Conservation (phyloP, 1,284 basidiomycete genomes). For the Cryptococcus jaspeensis region DNA sequence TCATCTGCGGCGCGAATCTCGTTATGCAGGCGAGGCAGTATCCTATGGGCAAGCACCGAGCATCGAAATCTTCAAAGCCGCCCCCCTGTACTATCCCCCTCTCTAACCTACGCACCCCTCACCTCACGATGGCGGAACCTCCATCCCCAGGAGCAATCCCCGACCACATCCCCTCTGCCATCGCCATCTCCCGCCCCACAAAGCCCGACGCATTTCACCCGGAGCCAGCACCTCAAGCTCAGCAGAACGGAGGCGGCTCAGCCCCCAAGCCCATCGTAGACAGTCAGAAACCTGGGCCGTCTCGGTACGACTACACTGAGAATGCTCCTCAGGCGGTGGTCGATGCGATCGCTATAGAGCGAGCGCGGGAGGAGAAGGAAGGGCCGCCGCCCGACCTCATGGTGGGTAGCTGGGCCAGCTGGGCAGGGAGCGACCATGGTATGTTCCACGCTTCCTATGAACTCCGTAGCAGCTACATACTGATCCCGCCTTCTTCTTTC, state of each 20-base stretch:
- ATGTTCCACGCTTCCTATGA: slow-evolving; percentile 4
- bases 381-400: slow-evolving; percentile 35
- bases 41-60: no score
- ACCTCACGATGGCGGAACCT: slow-evolving; percentile 23
- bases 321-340: slow-evolving; percentile 39
- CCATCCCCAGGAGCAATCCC: slow-evolving; percentile 9
- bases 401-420: slow-evolving; percentile 35
- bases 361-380: slow-evolving; percentile 33
- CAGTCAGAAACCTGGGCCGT: slow-evolving; percentile 10
- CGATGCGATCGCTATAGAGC: slow-evolving; percentile 36
- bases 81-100: no score
- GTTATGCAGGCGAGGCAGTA: no score
- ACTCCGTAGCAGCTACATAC: neutral
- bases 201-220: slow-evolving; percentile 24
- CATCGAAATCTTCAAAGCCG: no score
- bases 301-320: slow-evolving; percentile 39
- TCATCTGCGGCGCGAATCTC: neutral
- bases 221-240: slow-evolving; percentile 5
- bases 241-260: slow-evolving; percentile 3
- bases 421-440: slow-evolving; percentile 31
- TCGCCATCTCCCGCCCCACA: slow-evolving; percentile 22
- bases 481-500: neutral
- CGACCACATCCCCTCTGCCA: slow-evolving; percentile 21
- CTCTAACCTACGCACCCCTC: neutral
- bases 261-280: neutral